Evolutionary conservation across 2,329 filamentous ascomycete genomes (phyloP).

Genomic region (Seiridium unicorne): DNA sequence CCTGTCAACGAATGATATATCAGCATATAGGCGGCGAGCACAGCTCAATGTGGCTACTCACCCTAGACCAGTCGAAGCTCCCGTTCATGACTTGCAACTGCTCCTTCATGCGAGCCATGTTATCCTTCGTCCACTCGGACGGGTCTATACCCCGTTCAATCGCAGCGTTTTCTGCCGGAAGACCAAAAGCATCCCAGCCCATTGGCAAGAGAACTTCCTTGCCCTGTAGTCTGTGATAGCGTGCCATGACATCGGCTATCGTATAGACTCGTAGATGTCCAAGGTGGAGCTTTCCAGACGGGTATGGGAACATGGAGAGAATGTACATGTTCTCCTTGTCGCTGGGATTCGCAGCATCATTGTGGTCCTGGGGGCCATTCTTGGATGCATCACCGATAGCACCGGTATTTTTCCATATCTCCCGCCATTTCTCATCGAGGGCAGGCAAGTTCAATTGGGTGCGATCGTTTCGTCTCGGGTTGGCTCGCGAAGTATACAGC

Average conservation of each 20-base stretch:
- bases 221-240: slow-evolving; percentile 74
- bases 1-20: slow-evolving; percentile 45
- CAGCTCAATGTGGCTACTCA: slow-evolving; percentile 41
- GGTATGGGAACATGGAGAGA: slow-evolving; percentile 91
- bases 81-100: slow-evolving; percentile 79
- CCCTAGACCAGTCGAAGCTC: slow-evolving; percentile 78
- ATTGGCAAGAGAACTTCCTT: slow-evolving; percentile 80
- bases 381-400: not conserved
- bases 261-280: slow-evolving; percentile 88
- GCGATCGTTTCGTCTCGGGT: slow-evolving; percentile 4
- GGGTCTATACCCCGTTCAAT: slow-evolving; percentile 79
- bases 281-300: slow-evolving; percentile 81
- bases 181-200: slow-evolving; percentile 90
- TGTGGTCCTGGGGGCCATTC: not conserved
- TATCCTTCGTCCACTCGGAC: slow-evolving; percentile 73
- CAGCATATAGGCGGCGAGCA: not conserved
- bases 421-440: slow-evolving; percentile 53
- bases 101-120: slow-evolving; percentile 82
- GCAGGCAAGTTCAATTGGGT: slow-evolving; percentile 41
- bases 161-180: slow-evolving; percentile 89
- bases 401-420: slow-evolving; percentile 34
- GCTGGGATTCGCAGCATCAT: not conserved
- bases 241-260: slow-evolving; percentile 80
- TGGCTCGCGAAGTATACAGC: not conserved
- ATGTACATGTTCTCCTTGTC: slow-evolving; percentile 58